phyloP scores from a whole-genome alignment of 2,329 filamentous ascomycete species.

The Fusarium pilosicola region DNA sequence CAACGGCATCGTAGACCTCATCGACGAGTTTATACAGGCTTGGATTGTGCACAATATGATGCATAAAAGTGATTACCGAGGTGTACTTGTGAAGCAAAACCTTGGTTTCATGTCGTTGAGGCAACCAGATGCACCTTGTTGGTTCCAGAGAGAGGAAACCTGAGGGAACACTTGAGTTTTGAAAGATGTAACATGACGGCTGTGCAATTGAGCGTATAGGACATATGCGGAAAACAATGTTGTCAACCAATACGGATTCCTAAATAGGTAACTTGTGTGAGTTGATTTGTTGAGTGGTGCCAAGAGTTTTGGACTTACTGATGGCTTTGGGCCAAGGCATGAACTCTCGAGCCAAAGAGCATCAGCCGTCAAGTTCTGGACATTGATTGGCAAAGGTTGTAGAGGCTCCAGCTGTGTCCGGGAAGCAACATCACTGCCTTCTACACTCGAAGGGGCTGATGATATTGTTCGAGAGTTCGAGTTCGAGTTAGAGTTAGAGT shows the following conservation, averaged over 20 bases:
- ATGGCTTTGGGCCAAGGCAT: constrained; percentile 45
- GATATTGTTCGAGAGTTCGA: not conserved
- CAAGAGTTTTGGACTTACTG: constrained; percentile 37
- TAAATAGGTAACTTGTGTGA: constrained; percentile 10
- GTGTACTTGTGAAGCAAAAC: constrained; percentile 46
- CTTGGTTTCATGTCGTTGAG: constrained; percentile 46
- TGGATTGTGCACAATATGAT: constrained; percentile 47
- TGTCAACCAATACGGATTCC: constrained; percentile 47
- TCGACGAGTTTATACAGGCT: constrained; percentile 44
- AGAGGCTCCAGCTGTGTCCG: constrained; percentile 5
- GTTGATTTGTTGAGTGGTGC: not conserved
- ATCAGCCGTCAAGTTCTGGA: constrained; percentile 49
- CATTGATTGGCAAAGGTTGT: constrained; percentile 42
- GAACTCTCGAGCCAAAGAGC: constrained; percentile 48
- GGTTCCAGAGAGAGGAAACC: constrained; percentile 42
- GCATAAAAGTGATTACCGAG: constrained; percentile 45
- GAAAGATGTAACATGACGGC: constrained; percentile 48
- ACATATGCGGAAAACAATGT: constrained; percentile 48
- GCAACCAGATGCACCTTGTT: constrained; percentile 49
- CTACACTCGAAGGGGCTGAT: constrained; percentile 6
- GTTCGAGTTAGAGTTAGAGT: not conserved
- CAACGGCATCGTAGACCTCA: constrained; percentile 45
- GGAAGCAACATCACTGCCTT: not conserved
- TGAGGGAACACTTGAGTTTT: constrained; percentile 37
- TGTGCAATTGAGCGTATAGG: constrained; percentile 47